Evolutionary conservation across 2,329 filamentous ascomycete genomes (phyloP).

Genomic region (Fusarium sp.): DNA sequence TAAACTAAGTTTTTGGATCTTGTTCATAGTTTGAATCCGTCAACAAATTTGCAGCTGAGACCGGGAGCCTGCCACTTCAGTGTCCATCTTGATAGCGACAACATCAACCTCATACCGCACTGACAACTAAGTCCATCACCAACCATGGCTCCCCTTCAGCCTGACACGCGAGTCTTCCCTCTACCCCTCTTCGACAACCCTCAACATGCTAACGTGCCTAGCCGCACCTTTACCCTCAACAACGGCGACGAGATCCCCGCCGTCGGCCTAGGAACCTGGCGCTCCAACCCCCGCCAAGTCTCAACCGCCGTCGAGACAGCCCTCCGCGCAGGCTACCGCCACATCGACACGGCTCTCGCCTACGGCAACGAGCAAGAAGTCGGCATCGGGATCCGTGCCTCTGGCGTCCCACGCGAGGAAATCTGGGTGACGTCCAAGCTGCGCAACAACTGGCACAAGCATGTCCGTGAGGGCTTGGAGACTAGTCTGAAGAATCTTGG

Average conservation of each 20-base stretch:
- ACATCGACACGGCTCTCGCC: constrained; percentile 81
- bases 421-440: constrained; percentile 86
- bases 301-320: constrained; percentile 77
- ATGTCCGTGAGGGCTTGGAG: constrained; percentile 71
- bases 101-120: background rate
- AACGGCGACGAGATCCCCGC: constrained; percentile 83
- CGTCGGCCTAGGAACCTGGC: constrained; percentile 83
- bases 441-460: constrained; percentile 82
- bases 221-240: constrained; percentile 73
- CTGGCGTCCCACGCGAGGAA: constrained; percentile 72
- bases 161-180: constrained; percentile 15
- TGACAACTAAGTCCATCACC: background rate
- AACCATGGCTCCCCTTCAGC: constrained; percentile 24
- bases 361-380: constrained; percentile 83
- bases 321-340: constrained; percentile 75
- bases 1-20: background rate
- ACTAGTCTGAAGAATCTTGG: constrained; percentile 70
- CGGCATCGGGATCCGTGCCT: constrained; percentile 72
- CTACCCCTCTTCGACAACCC: background rate
- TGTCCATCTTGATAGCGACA: background rate
- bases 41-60: background rate
- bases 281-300: constrained; percentile 77
- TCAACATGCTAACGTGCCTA: constrained; percentile 11
- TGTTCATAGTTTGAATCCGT: background rate
- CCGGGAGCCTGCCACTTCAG: background rate